phyloP scores from a whole-genome alignment of 2,329 filamentous ascomycete species.

The Colletotrichum theobromicola region DNA sequence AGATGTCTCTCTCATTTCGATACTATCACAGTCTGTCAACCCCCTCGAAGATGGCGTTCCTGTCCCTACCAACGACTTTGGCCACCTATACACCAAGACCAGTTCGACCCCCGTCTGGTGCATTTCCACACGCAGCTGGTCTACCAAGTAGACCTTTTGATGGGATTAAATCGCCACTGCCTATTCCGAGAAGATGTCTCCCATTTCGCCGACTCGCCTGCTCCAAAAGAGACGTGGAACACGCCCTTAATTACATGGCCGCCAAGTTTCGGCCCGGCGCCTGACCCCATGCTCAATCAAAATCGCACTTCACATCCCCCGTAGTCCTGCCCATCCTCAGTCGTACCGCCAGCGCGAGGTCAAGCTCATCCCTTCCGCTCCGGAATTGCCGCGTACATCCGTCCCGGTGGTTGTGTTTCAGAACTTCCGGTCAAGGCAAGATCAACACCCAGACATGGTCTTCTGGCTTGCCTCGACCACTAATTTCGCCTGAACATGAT shows the following conservation, averaged over 20 bases:
- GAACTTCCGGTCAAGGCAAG: neutral
- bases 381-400: neutral
- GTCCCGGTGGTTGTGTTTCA: neutral
- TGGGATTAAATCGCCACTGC: neutral
- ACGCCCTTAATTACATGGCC: neutral
- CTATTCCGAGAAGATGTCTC: neutral
- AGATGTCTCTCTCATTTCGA: neutral
- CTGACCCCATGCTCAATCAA: neutral
- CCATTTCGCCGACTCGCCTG: neutral
- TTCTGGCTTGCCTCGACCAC: neutral
- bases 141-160: neutral
- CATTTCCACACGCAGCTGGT: neutral
- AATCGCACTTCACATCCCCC: neutral
- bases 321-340: neutral
- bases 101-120: neutral
- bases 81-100: neutral
- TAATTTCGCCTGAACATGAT: neutral
- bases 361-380: neutral
- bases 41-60: neutral
- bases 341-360: neutral
- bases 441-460: neutral
- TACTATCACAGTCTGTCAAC: neutral
- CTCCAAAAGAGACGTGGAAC: neutral
- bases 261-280: neutral
- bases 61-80: neutral